Conservation (phyloP, 164 flowering plant genomes). For the Sextonia rubra region DNA sequence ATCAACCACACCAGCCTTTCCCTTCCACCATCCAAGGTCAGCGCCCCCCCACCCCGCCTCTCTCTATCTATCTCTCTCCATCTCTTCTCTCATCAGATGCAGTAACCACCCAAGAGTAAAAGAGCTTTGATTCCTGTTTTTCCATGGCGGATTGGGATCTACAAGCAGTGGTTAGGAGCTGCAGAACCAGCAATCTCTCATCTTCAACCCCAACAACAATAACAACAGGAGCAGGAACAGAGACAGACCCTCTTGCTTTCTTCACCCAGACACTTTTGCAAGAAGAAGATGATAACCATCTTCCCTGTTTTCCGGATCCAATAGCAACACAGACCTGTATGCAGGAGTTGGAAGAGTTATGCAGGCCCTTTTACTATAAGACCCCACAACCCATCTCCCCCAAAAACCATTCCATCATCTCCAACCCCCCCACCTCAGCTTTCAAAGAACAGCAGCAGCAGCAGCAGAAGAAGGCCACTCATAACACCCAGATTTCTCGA, state of each 20-base stretch:
- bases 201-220: constrained; percentile 2
- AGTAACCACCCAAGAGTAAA: not conserved
- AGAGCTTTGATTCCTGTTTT: not conserved
- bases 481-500: constrained; percentile 32
- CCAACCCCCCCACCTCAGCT: constrained; percentile 3
- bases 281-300: constrained; percentile 7
- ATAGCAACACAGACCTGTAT: constrained; percentile 21
- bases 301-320: constrained; percentile 33
- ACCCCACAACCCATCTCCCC: constrained; percentile 1
- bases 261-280: constrained; percentile 9
- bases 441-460: constrained; percentile 19
- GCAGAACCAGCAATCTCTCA: constrained; percentile 17
- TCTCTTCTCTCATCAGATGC: constrained; percentile 5
- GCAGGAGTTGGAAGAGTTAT: constrained; percentile 65
- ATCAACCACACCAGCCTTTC: not conserved
- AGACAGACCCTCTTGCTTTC: constrained; percentile 14
- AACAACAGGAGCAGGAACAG: too few species aligned
- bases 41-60: constrained; percentile 79
- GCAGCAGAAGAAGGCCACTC: constrained; percentile 4
- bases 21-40: constrained; percentile 53
- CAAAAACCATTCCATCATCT: not conserved
- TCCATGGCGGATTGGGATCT: constrained; percentile 77
- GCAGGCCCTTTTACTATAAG: constrained; percentile 56
- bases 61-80: constrained; percentile 10
- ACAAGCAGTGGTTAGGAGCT: constrained; percentile 92